Evolutionary conservation across 1,284 basidiomycete species (phyloP).

Genomic region (Trichosporon inkin): DNA sequence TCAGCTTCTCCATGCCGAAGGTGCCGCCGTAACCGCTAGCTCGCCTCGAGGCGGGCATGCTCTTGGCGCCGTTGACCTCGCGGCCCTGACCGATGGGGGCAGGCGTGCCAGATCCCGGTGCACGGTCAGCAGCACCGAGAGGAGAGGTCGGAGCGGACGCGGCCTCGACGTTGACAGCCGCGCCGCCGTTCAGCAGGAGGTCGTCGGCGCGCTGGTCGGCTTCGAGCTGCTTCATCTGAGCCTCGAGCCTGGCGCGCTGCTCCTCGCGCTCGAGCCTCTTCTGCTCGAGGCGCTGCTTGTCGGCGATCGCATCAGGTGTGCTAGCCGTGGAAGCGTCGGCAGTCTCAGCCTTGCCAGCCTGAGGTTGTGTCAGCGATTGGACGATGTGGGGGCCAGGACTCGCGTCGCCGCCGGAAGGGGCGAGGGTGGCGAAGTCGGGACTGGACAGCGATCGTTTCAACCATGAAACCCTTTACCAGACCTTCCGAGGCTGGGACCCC

Average conservation of each 20-base stretch:
- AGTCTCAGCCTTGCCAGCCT: slow-evolving; percentile 3
- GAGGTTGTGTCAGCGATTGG: neutral
- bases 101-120: slow-evolving; percentile 23
- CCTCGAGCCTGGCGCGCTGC: slow-evolving; percentile 85
- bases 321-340: neutral
- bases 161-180: slow-evolving; percentile 24
- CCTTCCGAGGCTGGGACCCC: neutral
- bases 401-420: too few relatives aligned
- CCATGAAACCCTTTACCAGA: neutral
- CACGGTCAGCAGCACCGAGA: slow-evolving; percentile 21
- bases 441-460: neutral
- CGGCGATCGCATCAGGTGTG: slow-evolving; percentile 14
- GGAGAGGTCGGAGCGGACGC: slow-evolving; percentile 45
- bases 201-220: slow-evolving; percentile 75
- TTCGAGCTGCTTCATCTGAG: slow-evolving; percentile 86
- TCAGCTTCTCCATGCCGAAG: slow-evolving; percentile 51
- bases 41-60: slow-evolving; percentile 49
- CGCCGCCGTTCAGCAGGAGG: slow-evolving; percentile 55
- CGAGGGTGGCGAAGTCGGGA: too few relatives aligned
- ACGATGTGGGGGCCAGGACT: neutral
- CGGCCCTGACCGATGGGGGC: slow-evolving; percentile 36
- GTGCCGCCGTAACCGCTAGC: slow-evolving; percentile 44
- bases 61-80: slow-evolving; percentile 49
- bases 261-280: slow-evolving; percentile 78
- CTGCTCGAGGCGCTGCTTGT: slow-evolving; percentile 70